Percentiles rank a stretch among this genome's conserved stretches.
Conservation (phyloP, 2,329 filamentous ascomycete genomes). For the Westerdykella sp. region DNA sequence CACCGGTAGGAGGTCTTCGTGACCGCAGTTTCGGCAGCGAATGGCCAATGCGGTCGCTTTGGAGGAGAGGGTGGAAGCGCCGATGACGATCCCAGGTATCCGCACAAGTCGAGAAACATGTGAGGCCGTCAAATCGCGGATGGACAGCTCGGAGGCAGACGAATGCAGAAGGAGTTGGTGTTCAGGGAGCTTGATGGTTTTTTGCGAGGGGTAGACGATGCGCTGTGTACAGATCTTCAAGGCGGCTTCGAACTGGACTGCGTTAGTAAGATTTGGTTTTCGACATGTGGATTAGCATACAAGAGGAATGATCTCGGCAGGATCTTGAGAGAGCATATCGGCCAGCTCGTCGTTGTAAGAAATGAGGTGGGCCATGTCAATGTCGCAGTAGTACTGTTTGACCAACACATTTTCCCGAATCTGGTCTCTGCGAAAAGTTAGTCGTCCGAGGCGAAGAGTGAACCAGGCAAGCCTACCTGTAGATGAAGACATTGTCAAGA, state of each 20-base stretch:
- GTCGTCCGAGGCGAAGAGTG: constrained; percentile 10
- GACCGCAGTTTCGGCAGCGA: constrained; percentile 79
- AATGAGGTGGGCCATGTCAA: constrained; percentile 93
- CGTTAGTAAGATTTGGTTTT: constrained; percentile 7
- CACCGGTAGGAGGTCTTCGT: constrained; percentile 64
- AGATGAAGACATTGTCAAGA: constrained; percentile 90
- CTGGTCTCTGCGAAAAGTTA: constrained; percentile 65
- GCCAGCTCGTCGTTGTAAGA: constrained; percentile 94
- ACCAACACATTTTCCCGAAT: constrained; percentile 89
- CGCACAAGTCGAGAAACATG: constrained; percentile 92
- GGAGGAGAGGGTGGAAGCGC: constrained; percentile 91
- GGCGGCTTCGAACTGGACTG: constrained; percentile 74
- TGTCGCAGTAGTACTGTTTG: constrained; percentile 91
- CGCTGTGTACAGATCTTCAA: constrained; percentile 86
- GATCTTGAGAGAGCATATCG: constrained; percentile 81
- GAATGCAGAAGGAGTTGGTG: constrained; percentile 96
- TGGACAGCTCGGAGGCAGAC: constrained; percentile 81
- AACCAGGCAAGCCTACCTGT: constrained; percentile 51
- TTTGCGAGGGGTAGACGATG: constrained; percentile 78
- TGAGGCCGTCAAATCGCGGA: constrained; percentile 86
- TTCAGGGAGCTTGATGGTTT: constrained; percentile 65
- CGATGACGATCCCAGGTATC: constrained; percentile 95
- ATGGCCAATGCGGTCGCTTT: constrained; percentile 85
- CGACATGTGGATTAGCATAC: constrained; percentile 47
- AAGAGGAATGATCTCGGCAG: constrained; percentile 84